Base-by-base conservation (phyloP, 371 early-diverging fungal species). In the Smittium culicis region DNA sequence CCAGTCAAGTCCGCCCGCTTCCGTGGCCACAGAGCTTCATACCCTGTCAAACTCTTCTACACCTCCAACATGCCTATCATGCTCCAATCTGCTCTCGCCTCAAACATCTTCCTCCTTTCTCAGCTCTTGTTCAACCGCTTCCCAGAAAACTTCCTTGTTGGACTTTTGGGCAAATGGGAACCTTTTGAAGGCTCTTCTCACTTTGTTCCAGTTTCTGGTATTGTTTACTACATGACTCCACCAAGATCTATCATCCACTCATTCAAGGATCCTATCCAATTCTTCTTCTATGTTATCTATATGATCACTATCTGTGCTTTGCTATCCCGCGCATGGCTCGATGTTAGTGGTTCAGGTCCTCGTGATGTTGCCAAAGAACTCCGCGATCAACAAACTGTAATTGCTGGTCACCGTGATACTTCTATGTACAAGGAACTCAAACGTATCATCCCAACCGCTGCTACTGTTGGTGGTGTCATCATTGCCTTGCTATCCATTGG, bases 31-130 rank as follows among this genome's bases (percentile, higher is more conserved):
- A 91, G 90, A 71, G 96, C 93, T 30, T 85, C 89, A 66, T 99
- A 93, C 83, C 99, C 99, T 61, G 86, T 99, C 85, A 99, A 99
- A 84, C 82, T 99, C 64, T 96, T 99, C 79, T 99, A 99, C 83
- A 97, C 99, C 57, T 96, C 98, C 74, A 98, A 94, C 83, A 99
- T 96, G 94, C 99, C 99, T 65, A 92, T 99, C 74, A 98, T 99
- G 92, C 86, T 99, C 68, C 99, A 99, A 81, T 95, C 97, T 35
- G 93, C 99, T 61, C 83, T 99, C 69, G 88, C 92, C 58, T 91
- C 96, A 73, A 91, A 98, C 77, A 81, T 96, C 70, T 97, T 92
- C 79, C 87, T 96, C 80, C 84, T 98, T 74, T 97, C 98, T 25
- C 97, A 96, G 82, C 83, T 96, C 77, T 85, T 99, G 59, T 97